Percentiles rank a stretch among this genome's conserved stretches.
Conservation (phyloP, 2,329 filamentous ascomycete genomes). For the Zymoseptoria ardabiliae region DNA sequence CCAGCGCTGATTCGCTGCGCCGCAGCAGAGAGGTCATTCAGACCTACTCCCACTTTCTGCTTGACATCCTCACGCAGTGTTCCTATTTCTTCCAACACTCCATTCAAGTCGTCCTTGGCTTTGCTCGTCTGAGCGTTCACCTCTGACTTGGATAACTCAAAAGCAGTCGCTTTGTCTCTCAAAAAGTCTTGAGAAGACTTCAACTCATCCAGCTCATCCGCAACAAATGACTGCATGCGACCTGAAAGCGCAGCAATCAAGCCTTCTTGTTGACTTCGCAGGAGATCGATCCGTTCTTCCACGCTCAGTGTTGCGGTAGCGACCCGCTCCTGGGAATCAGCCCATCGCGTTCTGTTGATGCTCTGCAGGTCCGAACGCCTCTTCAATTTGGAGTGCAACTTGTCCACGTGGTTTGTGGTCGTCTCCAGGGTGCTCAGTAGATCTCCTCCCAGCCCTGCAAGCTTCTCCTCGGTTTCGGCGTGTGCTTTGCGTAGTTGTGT, state of each 20-base stretch:
- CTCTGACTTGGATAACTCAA: slow-evolving; percentile 60
- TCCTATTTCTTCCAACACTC: slow-evolving; percentile 87
- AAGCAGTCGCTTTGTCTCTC: slow-evolving; percentile 58
- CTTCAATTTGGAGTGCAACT: slow-evolving; percentile 77
- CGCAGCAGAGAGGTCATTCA: slow-evolving; percentile 73
- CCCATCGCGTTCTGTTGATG: slow-evolving; percentile 73
- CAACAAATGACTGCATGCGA: slow-evolving; percentile 71
- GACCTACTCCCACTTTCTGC: slow-evolving; percentile 71
- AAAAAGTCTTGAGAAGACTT: slow-evolving; percentile 63
- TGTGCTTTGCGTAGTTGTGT: slow-evolving; percentile 73
- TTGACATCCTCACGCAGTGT: slow-evolving; percentile 84
- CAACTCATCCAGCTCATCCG: slow-evolving; percentile 65
- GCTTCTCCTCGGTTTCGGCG: slow-evolving; percentile 70
- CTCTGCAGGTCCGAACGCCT: slow-evolving; percentile 77
- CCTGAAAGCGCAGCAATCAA: slow-evolving; percentile 61
- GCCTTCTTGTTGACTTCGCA: slow-evolving; percentile 64
- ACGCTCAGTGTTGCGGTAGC: slow-evolving; percentile 68
- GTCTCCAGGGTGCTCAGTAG: slow-evolving; percentile 70
- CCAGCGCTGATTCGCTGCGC: slow-evolving; percentile 85
- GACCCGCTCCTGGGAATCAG: slow-evolving; percentile 66
- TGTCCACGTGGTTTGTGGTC: slow-evolving; percentile 73
- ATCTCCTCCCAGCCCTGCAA: slow-evolving; percentile 64
- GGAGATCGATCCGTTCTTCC: slow-evolving; percentile 64
- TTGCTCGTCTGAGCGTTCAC: slow-evolving; percentile 60
- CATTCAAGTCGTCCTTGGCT: slow-evolving; percentile 79